Conservation (phyloP, 495 filamentous ascomycete genomes). For the Podospora comata region DNA sequence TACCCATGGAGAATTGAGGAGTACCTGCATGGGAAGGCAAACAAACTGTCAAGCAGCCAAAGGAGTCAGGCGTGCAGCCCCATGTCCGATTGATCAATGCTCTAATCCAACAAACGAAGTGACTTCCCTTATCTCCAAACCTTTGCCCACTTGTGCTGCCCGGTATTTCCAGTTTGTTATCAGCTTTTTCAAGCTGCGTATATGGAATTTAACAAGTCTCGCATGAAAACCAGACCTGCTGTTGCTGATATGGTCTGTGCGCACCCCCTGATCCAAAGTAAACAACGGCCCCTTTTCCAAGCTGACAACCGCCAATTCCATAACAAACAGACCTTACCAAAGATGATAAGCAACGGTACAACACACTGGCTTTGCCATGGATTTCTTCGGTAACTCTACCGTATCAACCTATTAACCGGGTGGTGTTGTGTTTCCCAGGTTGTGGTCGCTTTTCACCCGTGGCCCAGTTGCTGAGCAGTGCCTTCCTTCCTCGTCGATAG, state of each 20-base stretch:
- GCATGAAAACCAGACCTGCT: background rate
- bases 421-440: background rate
- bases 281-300: background rate
- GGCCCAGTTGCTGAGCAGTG: background rate
- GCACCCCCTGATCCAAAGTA: background rate
- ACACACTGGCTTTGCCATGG: background rate
- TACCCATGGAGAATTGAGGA: background rate
- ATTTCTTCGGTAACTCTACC: background rate
- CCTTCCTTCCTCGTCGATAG: background rate
- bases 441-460: background rate
- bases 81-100: background rate
- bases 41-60: background rate
- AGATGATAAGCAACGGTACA: background rate
- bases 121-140: too few species aligned
- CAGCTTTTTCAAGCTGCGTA: too few species aligned
- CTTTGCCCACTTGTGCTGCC: too few species aligned
- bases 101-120: background rate
- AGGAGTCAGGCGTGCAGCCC: background rate
- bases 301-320: background rate
- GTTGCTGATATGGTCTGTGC: background rate
- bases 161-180: too few species aligned
- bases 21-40: background rate
- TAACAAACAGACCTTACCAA: background rate
- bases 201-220: too few species aligned
- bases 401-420: background rate